Percentiles rank a stretch among this genome's conserved stretches.
These are phyloP conservation scores for Cyberlindnera maritima DNA, from an alignment of 805 yeast genomes.

Conservation along the genomic window DNA sequence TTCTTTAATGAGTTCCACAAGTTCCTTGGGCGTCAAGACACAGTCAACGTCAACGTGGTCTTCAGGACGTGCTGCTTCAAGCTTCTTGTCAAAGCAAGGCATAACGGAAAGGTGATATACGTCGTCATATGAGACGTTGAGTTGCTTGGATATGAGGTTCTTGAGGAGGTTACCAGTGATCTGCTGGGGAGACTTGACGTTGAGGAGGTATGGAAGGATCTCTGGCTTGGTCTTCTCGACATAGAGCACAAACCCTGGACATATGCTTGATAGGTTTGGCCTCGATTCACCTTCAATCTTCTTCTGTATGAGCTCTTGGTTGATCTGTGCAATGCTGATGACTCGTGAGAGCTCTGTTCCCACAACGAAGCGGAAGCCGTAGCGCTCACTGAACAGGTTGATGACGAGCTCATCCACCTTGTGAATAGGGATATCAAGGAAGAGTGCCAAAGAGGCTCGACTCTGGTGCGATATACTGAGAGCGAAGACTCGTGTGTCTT, in stretches of 20 bases:
- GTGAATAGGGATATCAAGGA: slow-evolving; percentile 50
- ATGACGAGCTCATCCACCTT: slow-evolving; percentile 61
- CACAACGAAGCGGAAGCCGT: slow-evolving; percentile 72
- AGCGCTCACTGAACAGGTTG: slow-evolving; percentile 52
- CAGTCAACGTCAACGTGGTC: slow-evolving; percentile 67
- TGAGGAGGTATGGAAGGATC: slow-evolving; percentile 65
- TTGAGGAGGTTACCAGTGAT: slow-evolving; percentile 82
- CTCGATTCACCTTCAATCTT: slow-evolving; percentile 3
- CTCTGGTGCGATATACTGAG: slow-evolving; percentile 85
- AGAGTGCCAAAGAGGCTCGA: slow-evolving; percentile 76
- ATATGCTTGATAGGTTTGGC: slow-evolving; percentile 55
- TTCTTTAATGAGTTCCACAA: slow-evolving; percentile 68
- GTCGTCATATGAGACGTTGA: slow-evolving; percentile 29
- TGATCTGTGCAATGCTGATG: slow-evolving; percentile 53
- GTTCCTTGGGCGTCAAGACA: slow-evolving; percentile 88
- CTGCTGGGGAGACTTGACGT: slow-evolving; percentile 88
- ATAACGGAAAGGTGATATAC: slow-evolving; percentile 83
- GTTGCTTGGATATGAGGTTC: slow-evolving; percentile 38
- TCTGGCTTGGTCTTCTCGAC: slow-evolving; percentile 95
- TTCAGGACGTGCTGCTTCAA: slow-evolving; percentile 90
- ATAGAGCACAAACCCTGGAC: slow-evolving; percentile 97
- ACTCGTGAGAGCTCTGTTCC: slow-evolving; percentile 84
- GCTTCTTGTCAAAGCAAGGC: slow-evolving; percentile 97
- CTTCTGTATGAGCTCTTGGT: slow-evolving; percentile 35
- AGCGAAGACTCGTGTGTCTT: slow-evolving; percentile 48